Base-by-base conservation (phyloP, 73 alveolate genomes). In the Paramecium sonneborni region DNA sequence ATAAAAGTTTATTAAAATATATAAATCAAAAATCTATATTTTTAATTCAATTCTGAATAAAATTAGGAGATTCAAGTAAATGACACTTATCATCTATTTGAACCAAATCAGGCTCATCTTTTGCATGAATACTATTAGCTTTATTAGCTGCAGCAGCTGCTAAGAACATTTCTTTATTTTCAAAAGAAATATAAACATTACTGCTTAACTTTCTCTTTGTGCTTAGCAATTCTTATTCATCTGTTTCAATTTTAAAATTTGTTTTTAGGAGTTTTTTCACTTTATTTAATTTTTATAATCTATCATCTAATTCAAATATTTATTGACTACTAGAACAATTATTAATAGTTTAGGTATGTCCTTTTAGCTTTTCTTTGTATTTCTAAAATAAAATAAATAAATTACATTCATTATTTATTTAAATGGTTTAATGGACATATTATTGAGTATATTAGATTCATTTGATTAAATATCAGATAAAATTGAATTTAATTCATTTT, bases 21-120 rank as follows among this genome's bases (percentile, higher is more conserved):
- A 70, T 28, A 32, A 70, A 70, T 38, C 58, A 32, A 72, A 9
- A 34, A 72, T 35, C 11, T 14, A 58, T 15, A 26, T 67, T 21
- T 35, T 72, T 15, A 79, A 32, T 62, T 79, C 90, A 79, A 44
- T 79, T 79, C 43, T 79, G 23, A 14, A 79, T 79, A 44, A 79
- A 79, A 79, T 79, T 79, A 20, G 90, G 90, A 44, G 90, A 79
- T 79, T 79, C 90, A 37, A 79, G 55, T 24, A 79, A 23, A 62
- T 79, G 90, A 79, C 90, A 38, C n/a, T 79, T 79, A 44, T 79
- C 90, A 26, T 41, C 90, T 7, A 79, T 79, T 79, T 79, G 55
- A 43, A 79, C 90, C 41, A 79, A 79, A 39, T 79, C 90, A 43
- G 90, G 90, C 18, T 79, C 90, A 20, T 79, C 90, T 41, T 79